Conservation (phyloP, 495 filamentous ascomycete genomes). For the Apiosordaria backusii region DNA sequence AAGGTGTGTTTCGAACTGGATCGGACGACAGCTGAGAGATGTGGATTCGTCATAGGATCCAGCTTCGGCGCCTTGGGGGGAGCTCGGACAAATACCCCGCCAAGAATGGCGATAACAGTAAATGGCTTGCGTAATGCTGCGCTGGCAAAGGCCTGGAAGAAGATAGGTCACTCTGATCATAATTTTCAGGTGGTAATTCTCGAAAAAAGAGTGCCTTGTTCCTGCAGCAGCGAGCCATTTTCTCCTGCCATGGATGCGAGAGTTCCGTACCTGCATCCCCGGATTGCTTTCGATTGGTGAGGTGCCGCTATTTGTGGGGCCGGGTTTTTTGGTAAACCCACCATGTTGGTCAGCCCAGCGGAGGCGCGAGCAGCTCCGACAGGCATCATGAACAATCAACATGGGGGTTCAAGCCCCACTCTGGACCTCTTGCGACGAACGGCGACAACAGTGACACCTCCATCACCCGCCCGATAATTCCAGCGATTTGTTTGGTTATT, state of each 20-base stretch:
- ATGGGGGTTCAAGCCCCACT: neutral
- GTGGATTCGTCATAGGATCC: neutral
- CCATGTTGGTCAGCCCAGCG: constrained; percentile 9
- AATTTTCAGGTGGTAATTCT: neutral
- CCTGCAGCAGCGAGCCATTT: constrained; percentile 15
- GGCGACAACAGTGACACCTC: neutral
- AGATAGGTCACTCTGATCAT: neutral
- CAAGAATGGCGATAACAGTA: neutral
- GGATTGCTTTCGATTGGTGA: constrained; percentile 11
- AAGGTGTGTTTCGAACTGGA: constrained; percentile 9
- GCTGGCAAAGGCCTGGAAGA: neutral
- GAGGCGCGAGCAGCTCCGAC: constrained; percentile 3
- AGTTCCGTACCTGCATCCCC: constrained; percentile 18
- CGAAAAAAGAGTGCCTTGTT: constrained; percentile 14
- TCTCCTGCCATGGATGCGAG: constrained; percentile 5
- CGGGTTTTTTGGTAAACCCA: constrained; percentile 1
- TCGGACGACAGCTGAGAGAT: constrained; percentile 1
- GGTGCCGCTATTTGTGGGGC: constrained; percentile 4
- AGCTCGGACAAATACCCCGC: neutral
- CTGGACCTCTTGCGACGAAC: neutral
- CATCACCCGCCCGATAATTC: neutral
- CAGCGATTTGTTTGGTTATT: neutral
- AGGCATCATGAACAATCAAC: neutral
- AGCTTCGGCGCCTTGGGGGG: neutral
- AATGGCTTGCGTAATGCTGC: constrained; percentile 3